Percentiles rank a stretch among this genome's conserved stretches.
Conservation (phyloP, 2,329 filamentous ascomycete genomes). For the Sphaerulina musiva region DNA sequence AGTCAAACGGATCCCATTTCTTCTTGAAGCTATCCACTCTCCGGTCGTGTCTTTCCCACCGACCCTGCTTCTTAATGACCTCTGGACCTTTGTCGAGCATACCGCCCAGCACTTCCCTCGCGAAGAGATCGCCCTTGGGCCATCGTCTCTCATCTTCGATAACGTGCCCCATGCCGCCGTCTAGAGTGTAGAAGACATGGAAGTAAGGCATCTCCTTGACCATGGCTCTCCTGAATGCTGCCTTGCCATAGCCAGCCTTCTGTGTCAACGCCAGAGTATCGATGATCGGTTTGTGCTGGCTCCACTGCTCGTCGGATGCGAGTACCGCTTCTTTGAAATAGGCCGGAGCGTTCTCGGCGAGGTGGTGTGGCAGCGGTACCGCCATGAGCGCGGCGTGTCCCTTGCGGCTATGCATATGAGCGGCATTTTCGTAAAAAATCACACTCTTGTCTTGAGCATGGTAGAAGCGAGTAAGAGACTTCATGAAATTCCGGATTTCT, state of each 20-base stretch:
- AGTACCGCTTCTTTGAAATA: constrained; percentile 96
- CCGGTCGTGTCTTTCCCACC: constrained; percentile 65
- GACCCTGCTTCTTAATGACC: constrained; percentile 81
- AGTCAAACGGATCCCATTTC: constrained; percentile 89
- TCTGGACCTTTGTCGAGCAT: constrained; percentile 81
- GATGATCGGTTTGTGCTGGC: constrained; percentile 89
- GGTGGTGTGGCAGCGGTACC: constrained; percentile 79
- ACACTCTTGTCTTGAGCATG: constrained; percentile 88
- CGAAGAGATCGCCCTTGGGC: constrained; percentile 89
- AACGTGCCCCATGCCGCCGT: constrained; percentile 86
- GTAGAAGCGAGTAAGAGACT: constrained; percentile 87
- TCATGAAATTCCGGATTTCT: constrained; percentile 98
- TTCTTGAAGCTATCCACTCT: constrained; percentile 73
- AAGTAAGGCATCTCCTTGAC: constrained; percentile 98
- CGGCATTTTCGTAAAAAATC: constrained; percentile 96
- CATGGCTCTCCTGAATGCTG: constrained; percentile 73
- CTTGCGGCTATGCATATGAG: constrained; percentile 62
- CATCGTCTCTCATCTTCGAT: constrained; percentile 80
- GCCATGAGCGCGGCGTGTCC: constrained; percentile 79
- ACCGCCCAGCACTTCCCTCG: constrained; percentile 81
- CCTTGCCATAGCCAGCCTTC: constrained; percentile 64
- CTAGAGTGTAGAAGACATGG: constrained; percentile 89
- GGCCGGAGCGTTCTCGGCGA: constrained; percentile 86
- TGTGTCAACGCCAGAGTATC: constrained; percentile 63
- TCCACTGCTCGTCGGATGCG: constrained; percentile 83